Evolutionary conservation across 176 grass and related monocot genomes (phyloP).

Genomic region (Metroxylon sagu): DNA sequence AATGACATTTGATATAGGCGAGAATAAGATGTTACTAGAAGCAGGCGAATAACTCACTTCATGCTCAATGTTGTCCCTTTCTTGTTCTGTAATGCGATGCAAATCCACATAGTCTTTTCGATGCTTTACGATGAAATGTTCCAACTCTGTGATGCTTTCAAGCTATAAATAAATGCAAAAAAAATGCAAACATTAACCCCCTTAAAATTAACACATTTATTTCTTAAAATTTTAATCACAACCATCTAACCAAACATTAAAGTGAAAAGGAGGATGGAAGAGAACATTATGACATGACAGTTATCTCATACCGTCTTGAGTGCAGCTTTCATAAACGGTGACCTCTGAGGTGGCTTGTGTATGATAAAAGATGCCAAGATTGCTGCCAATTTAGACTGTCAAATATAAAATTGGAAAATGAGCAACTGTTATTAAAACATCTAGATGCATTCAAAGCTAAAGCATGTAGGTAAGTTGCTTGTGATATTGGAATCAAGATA

Average conservation of each 20-base stretch:
- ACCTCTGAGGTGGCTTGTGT: slow-evolving; percentile 50
- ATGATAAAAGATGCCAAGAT: slow-evolving; percentile 85
- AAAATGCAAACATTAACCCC: slow-evolving; percentile 2
- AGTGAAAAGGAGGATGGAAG: neutral
- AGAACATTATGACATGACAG: neutral
- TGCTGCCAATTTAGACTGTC: slow-evolving; percentile 57
- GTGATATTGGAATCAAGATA: neutral
- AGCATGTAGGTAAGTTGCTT: neutral
- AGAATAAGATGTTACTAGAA: neutral
- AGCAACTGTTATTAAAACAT: neutral
- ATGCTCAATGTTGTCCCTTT: slow-evolving; percentile 94
- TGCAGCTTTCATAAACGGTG: slow-evolving; percentile 62
- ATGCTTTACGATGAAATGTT: slow-evolving; percentile 77
- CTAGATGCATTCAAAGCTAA: neutral
- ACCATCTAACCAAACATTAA: neutral
- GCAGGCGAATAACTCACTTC: slow-evolving; percentile 44
- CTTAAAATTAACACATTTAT: neutral
- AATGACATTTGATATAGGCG: too few species aligned
- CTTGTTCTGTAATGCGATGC: slow-evolving; percentile 82
- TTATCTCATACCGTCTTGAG: slow-evolving; percentile 60
- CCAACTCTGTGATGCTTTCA: slow-evolving; percentile 68
- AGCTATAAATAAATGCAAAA: slow-evolving; percentile 38
- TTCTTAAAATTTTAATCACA: neutral
- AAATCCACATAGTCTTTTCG: slow-evolving; percentile 82
- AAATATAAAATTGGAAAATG: slow-evolving; percentile 5